phyloP scores from a whole-genome alignment of 352 stramenopile genomes.

The Pythium dissotocum region DNA sequence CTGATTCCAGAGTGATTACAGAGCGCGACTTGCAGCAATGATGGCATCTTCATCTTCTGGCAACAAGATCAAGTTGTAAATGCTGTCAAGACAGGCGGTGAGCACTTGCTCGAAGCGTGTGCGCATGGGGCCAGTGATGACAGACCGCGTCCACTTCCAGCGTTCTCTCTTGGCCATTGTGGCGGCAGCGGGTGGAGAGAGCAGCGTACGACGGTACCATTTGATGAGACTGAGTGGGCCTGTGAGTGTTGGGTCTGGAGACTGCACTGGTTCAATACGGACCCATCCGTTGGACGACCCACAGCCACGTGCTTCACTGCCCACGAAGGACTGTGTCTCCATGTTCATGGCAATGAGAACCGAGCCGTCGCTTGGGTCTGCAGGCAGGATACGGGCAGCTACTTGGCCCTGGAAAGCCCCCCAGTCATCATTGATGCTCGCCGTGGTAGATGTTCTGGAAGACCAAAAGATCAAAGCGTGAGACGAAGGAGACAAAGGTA shows the following conservation, averaged over 20 bases:
- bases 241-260: neutral
- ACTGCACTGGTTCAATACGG: neutral
- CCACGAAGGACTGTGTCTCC: neutral
- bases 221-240: neutral
- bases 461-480: neutral
- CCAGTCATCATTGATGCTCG: neutral
- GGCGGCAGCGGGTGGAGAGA: neutral
- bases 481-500: neutral
- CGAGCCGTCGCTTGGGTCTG: neutral
- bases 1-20: too few species aligned
- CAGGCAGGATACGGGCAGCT: neutral
- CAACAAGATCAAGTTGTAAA: too few species aligned
- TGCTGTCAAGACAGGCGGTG: too few species aligned
- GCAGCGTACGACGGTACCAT: neutral
- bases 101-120: neutral
- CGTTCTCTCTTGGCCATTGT: neutral
- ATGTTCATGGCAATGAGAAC: neutral
- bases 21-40: too few species aligned
- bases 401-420: neutral
- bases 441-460: neutral
- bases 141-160: neutral
- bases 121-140: neutral
- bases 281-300: neutral
- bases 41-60: too few species aligned
- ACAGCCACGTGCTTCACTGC: neutral